Conservation (phyloP, 129 eudicot genomes). For the Pittosporum tobira region DNA sequence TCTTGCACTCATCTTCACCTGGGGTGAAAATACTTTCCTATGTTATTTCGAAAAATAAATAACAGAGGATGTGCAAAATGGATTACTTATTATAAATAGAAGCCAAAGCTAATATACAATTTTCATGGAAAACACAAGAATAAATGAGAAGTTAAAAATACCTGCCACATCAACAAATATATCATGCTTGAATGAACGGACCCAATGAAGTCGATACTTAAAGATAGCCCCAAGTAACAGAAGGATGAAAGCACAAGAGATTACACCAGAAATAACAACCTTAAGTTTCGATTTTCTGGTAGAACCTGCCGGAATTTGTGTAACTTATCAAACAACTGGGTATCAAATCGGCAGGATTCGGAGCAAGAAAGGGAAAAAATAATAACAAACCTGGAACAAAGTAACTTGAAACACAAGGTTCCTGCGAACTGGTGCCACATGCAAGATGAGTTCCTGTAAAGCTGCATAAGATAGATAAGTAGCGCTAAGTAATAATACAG, state of each 20-base stretch:
- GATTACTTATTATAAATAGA: no score
- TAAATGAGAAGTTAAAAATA: constrained; percentile 8
- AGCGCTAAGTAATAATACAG: no score
- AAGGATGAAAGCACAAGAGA: constrained; percentile 58
- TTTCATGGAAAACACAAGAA: not conserved
- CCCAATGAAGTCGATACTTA: constrained; percentile 32
- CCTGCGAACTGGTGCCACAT: constrained; percentile 59
- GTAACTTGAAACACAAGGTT: constrained; percentile 67
- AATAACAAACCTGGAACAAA: constrained; percentile 48
- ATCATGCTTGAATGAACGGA: constrained; percentile 37
- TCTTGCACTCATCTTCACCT: constrained; percentile 71
- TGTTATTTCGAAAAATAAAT: not conserved
- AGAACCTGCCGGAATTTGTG: constrained; percentile 27
- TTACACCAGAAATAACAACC: constrained; percentile 43
- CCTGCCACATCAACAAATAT: constrained; percentile 77
- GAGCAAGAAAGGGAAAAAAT: constrained; percentile 3
- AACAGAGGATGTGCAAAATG: not conserved
- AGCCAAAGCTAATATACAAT: not conserved
- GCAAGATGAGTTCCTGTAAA: constrained; percentile 72
- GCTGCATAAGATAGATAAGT: constrained; percentile 29
- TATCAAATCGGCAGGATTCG: not conserved
- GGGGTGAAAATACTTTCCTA: not conserved
- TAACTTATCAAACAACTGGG: not conserved
- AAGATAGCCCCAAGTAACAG: constrained; percentile 53
- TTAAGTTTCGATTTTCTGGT: constrained; percentile 48